Evolutionary conservation across 768 basidiomycete species (phyloP).

Genomic region (Aureoboletus auriporus): DNA sequence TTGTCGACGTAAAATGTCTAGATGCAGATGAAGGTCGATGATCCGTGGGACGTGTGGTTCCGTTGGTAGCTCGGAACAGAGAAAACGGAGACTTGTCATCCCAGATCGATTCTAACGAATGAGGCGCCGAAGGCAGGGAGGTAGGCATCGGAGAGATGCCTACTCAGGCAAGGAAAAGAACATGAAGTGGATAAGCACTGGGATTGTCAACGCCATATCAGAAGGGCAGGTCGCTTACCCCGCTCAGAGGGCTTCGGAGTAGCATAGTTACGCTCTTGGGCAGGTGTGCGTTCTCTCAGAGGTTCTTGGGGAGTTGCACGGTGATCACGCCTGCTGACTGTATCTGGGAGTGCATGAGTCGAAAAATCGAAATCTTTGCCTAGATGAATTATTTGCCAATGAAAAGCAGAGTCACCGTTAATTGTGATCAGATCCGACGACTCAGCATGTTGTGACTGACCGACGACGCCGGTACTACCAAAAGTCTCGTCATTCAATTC

Average conservation of each 20-base stretch:
- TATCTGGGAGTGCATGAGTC: slow-evolving; percentile 35
- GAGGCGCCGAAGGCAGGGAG: slow-evolving; percentile 16
- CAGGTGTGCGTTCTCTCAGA: slow-evolving; percentile 25
- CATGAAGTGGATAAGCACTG: slow-evolving; percentile 10
- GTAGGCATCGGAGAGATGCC: slow-evolving; percentile 36
- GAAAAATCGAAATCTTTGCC: slow-evolving; percentile 93
- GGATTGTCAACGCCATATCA: neutral
- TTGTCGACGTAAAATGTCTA: slow-evolving; percentile 20
- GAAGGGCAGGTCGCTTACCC: slow-evolving; percentile 22
- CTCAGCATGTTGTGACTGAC: slow-evolving; percentile 44
- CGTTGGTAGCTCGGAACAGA: slow-evolving; percentile 54
- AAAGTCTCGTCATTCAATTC: slow-evolving; percentile 98
- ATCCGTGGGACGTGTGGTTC: slow-evolving; percentile 39
- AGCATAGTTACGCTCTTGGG: slow-evolving; percentile 19
- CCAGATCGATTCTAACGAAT: slow-evolving; percentile 74
- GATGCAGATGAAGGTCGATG: slow-evolving; percentile 24
- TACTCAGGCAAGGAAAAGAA: slow-evolving; percentile 12
- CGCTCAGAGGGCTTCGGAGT: slow-evolving; percentile 22
- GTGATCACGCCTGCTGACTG: slow-evolving; percentile 13
- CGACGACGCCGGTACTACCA: slow-evolving; percentile 64
- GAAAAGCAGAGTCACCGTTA: neutral
- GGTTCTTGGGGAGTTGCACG: slow-evolving; percentile 20
- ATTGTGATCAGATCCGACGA: slow-evolving; percentile 12
- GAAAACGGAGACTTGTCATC: slow-evolving; percentile 77
- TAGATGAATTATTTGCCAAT: slow-evolving; percentile 27